These are phyloP conservation scores for Blastomyces gilchristii DNA, from an alignment of 2,329 filamentous ascomycete genomes.

Conservation along the genomic window DNA sequence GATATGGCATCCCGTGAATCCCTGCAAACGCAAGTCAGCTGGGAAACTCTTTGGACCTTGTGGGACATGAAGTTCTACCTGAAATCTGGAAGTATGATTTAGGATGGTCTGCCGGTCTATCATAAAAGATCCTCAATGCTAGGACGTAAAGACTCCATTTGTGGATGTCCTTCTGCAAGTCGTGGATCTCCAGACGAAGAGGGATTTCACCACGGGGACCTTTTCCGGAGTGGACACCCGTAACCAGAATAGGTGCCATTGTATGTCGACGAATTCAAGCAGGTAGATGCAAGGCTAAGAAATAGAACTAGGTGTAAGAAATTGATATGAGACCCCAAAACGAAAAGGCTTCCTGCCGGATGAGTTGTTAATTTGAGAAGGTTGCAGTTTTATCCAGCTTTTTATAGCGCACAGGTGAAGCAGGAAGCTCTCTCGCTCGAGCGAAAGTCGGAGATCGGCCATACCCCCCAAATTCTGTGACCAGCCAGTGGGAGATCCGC, in stretches of 20 bases:
- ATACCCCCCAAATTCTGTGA: neutral
- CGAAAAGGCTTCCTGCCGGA: neutral
- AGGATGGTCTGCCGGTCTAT: neutral
- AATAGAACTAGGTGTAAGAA: neutral
- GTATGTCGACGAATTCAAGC: neutral
- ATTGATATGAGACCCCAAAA: neutral
- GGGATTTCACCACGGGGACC: constrained; percentile 4
- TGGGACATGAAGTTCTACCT: neutral
- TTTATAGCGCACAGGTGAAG: neutral
- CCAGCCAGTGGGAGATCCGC: neutral
- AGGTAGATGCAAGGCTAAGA: neutral
- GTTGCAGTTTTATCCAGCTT: neutral
- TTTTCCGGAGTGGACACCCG: constrained; percentile 1
- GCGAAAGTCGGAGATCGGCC: neutral
- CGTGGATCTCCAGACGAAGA: constrained; percentile 5
- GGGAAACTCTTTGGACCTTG: too few species aligned
- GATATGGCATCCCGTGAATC: constrained; percentile 9
- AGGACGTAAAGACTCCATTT: constrained; percentile 7
- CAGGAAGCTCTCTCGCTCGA: neutral
- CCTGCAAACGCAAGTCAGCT: neutral
- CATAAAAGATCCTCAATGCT: constrained; percentile 6
- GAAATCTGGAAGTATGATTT: constrained; percentile 7
- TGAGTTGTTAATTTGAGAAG: neutral
- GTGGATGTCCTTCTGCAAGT: neutral
- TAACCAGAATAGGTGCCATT: constrained; percentile 7